A percentile compares a stretch with the other conserved stretches of the same genome.
Conservation (phyloP, 1,284 basidiomycete genomes). For the Coniferiporia weirii region DNA sequence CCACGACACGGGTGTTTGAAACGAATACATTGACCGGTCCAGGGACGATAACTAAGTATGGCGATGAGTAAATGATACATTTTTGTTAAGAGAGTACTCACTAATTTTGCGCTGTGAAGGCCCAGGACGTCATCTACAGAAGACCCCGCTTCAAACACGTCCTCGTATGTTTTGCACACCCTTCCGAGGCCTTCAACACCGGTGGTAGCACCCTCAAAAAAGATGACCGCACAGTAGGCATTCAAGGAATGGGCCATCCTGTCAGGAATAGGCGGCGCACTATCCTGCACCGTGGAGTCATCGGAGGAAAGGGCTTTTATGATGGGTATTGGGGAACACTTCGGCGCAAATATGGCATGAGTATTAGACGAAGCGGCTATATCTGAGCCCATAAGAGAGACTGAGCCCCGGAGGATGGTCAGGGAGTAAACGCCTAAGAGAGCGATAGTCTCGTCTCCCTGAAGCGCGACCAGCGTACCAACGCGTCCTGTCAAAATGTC, state of each 20-base stretch:
- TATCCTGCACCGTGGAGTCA: not conserved
- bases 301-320: slow-evolving; percentile 32
- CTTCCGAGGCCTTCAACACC: slow-evolving; percentile 60
- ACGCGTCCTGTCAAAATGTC: slow-evolving; percentile 1
- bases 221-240: slow-evolving; percentile 36
- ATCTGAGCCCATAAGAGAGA: slow-evolving; percentile 46
- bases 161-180: slow-evolving; percentile 57
- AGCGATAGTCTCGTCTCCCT: slow-evolving; percentile 44
- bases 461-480: slow-evolving; percentile 39
- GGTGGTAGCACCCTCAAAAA: slow-evolving; percentile 48
- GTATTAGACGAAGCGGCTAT: slow-evolving; percentile 41
- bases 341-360: slow-evolving; percentile 52
- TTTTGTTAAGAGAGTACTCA: not conserved
- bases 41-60: slow-evolving; percentile 1
- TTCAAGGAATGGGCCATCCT: slow-evolving; percentile 18
- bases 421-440: slow-evolving; percentile 55
- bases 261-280: slow-evolving; percentile 18
- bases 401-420: slow-evolving; percentile 48
- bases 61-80: not conserved
- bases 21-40: not conserved
- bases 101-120: slow-evolving; percentile 5
- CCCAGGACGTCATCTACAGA: not conserved
- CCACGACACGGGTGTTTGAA: slow-evolving; percentile 12
- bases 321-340: slow-evolving; percentile 60
- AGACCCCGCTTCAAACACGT: slow-evolving; percentile 36